Evolutionary conservation across 2,329 filamentous ascomycete species (phyloP).

Genomic region (Fusarium musae): DNA sequence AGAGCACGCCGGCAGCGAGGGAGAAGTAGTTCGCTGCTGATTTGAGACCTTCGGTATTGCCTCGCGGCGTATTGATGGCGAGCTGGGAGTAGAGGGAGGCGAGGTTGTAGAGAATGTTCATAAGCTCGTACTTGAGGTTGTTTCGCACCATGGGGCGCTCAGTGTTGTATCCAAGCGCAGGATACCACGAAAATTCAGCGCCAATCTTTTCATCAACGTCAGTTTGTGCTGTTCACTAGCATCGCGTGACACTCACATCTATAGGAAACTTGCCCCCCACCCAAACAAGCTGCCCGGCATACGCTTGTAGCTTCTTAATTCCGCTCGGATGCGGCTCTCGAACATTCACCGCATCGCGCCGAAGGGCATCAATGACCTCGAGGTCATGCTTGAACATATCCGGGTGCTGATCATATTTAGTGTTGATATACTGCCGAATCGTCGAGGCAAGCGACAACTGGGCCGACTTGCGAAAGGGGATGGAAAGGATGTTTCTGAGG

Average conservation of each 20-base stretch:
- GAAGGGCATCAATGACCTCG: conserved; percentile 83
- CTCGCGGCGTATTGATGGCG: conserved; percentile 81
- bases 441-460: conserved; percentile 81
- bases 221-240: conserved; percentile 4
- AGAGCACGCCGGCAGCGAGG: conserved; percentile 84
- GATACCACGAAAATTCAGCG: conserved; percentile 96
- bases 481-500: conserved; percentile 71
- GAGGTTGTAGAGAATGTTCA: conserved; percentile 93
- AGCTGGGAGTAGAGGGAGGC: conserved; percentile 94
- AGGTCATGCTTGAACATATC: conserved; percentile 94
- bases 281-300: conserved; percentile 93
- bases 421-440: conserved; percentile 94
- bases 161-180: conserved; percentile 89
- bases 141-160: conserved; percentile 75
- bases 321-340: conserved; percentile 89
- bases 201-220: conserved; percentile 74
- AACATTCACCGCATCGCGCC: conserved; percentile 87
- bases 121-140: conserved; percentile 83
- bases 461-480: conserved; percentile 89
- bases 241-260: conserved; percentile 67
- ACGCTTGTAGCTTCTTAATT: conserved; percentile 86
- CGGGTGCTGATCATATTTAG: conserved; percentile 98
- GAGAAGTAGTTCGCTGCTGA: conserved; percentile 91
- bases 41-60: conserved; percentile 84
- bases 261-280: conserved; percentile 95